Conservation (phyloP, 805 yeast genomes). For the Candida sonorensis region DNA sequence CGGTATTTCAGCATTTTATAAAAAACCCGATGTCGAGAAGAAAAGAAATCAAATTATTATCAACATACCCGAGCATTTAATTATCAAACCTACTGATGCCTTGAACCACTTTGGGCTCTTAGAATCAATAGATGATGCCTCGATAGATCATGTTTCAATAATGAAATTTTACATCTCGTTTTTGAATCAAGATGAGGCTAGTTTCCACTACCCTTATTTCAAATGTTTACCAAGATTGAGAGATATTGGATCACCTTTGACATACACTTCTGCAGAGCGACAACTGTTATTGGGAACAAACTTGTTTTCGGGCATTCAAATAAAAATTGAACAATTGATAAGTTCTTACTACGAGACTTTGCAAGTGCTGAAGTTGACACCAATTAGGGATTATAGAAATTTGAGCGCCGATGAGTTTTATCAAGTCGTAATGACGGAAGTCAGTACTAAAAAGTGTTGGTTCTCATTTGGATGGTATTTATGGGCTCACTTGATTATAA, state of each 20-base stretch:
- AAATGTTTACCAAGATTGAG: constrained; percentile 36
- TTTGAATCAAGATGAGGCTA: not conserved
- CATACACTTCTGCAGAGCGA: constrained; percentile 49
- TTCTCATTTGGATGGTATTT: constrained; percentile 49
- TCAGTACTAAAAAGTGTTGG: no score
- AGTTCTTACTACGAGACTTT: no score
- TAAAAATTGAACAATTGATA: constrained; percentile 35
- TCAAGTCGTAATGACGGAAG: constrained; percentile 10
- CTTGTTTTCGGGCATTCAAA: constrained; percentile 41
- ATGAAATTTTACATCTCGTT: constrained; percentile 15
- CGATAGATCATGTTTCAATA: constrained; percentile 7
- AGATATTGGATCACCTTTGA: constrained; percentile 53
- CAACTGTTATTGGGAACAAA: constrained; percentile 54
- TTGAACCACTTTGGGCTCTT: constrained; percentile 5
- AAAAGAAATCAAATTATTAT: not conserved
- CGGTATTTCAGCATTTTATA: constrained; percentile 29
- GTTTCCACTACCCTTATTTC: constrained; percentile 33
- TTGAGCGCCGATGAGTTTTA: constrained; percentile 4
- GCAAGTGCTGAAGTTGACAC: not conserved
- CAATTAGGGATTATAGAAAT: constrained; percentile 3
- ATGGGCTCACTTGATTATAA: constrained; percentile 69
- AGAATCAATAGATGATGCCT: not conserved
- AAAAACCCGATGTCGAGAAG: not conserved
- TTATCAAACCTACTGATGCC: constrained; percentile 20
- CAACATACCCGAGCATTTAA: constrained; percentile 16